Evolutionary conservation across 225 moss, liverwort and hornwort species (phyloP), one percentile per base, ranked within the genome.

Genomic region (Pseudisothecium myosuroides): DNA sequence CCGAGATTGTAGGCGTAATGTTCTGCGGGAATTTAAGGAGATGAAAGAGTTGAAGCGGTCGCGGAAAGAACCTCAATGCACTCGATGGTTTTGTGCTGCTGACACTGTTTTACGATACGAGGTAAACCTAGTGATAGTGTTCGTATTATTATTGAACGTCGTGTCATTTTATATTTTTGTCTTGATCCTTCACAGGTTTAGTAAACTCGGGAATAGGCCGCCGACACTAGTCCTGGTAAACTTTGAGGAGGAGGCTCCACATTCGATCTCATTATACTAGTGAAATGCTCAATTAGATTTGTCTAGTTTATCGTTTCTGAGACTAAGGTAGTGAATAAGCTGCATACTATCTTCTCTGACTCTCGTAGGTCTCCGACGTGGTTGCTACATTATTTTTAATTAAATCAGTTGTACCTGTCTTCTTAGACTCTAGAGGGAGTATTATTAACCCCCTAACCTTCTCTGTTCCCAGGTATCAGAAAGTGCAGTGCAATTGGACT

Each of bases 1-100:
- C 90, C 96, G 99, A 95, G 99, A 99, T 93, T 99, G 99, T 92
- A 98, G 99, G 66, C 99, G 99, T 84, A 99, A 99, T 94, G 99
- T 99, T 81, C 93, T 99, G 87, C 97, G 97, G 84, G 99, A 99
- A 90, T 99, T 99, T 86, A 99, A 99, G 87, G 99, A 99, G 91
- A 99, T 99, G 99, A 99, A 99, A 93, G 99, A 99, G 91, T 90
- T 99, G 83, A 99, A 97, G 93, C 93, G 99, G 88, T 95, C 97
- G 22, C 96, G 97, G 68, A 99, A 97, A 93, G 99, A 97, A 94
- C 96, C 97, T 62, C 94, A 95, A 65, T 99, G 99, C 87, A 99
- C 97, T 82, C 92, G 94, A 86, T 97, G 99, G 99, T 99, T 99
- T 91, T 99, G 99, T 90, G 95, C 99, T 92, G 99, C 99, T 86